These are phyloP conservation scores for Debaryomycetaceae sp. DNA, from an alignment of 1,139 yeast species.

Conservation along the genomic window DNA sequence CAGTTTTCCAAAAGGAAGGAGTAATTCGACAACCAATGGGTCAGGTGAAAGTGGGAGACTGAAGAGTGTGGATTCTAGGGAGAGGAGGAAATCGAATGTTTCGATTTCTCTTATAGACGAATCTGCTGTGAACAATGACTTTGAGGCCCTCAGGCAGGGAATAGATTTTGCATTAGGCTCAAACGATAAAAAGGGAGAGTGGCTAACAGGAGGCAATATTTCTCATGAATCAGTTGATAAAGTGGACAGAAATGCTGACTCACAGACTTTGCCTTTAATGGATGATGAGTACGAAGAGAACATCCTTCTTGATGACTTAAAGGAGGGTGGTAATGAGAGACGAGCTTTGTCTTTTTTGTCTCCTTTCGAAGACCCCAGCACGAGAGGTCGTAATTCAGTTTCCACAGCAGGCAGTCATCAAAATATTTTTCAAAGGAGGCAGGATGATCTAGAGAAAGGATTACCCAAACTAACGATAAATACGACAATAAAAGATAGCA, in stretches of 20 bases:
- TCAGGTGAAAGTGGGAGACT: not conserved
- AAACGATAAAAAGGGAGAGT: conserved; percentile 20
- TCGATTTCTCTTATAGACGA: conserved; percentile 16
- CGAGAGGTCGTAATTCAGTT: not conserved
- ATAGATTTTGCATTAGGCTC: conserved; percentile 38
- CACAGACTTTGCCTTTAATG: not conserved
- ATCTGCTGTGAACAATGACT: conserved; percentile 28
- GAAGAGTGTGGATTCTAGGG: not conserved
- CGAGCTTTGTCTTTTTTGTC: not conserved
- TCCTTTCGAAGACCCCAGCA: conserved; percentile 4
- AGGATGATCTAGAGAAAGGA: not conserved
- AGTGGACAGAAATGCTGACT: not conserved
- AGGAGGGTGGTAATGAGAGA: not conserved
- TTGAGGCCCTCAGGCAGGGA: conserved; percentile 36
- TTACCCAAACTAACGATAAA: not conserved
- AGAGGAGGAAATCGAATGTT: not conserved
- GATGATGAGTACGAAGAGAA: conserved; percentile 15
- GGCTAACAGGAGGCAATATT: conserved; percentile 18
- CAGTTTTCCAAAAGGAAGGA: not conserved
- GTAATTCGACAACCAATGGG: not conserved
- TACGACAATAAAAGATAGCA: not conserved
- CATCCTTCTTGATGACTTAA: conserved; percentile 18
- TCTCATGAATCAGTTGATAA: not conserved
- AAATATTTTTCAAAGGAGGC: not conserved
- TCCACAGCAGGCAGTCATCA: not conserved